phyloP scores from a whole-genome alignment of 176 grass and related monocot species.

The Musa beccarii region DNA sequence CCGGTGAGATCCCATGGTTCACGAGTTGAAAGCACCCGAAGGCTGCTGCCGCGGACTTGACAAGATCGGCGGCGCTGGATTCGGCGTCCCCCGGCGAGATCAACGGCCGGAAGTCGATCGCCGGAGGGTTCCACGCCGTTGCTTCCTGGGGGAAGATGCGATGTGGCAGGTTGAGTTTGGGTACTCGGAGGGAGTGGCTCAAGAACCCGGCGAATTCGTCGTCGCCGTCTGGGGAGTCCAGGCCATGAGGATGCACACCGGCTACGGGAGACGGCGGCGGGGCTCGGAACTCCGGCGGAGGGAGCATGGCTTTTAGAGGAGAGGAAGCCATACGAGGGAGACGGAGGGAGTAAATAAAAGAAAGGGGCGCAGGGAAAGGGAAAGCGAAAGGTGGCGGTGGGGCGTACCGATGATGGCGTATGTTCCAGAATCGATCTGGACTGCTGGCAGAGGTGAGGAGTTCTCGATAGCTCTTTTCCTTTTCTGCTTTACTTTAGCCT shows the following conservation, averaged over 20 bases:
- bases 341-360: not conserved
- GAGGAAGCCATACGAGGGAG: not conserved
- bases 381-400: not conserved
- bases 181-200: constrained; percentile 32
- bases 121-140: constrained; percentile 29
- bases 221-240: constrained; percentile 13
- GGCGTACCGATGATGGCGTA: not conserved
- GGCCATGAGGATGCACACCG: constrained; percentile 13
- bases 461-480: not conserved
- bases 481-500: not conserved
- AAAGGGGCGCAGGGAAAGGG: not conserved
- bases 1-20: constrained; percentile 38
- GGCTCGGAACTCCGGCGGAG: constrained; percentile 44
- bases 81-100: not conserved
- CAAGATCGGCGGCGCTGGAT: constrained; percentile 1
- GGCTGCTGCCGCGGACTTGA: constrained; percentile 40
- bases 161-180: constrained; percentile 47
- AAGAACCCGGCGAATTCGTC: constrained; percentile 53
- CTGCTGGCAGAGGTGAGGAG: not conserved
- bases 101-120: constrained; percentile 38
- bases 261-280: constrained; percentile 67
- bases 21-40: constrained; percentile 54
- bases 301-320: constrained; percentile 1
- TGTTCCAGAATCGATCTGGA: constrained; percentile 2
- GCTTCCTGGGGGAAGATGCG: constrained; percentile 31